Evolutionary conservation across 306 rosid genomes (phyloP), one percentile per base, ranked within the genome.

Genomic region (Biancaea sappan): DNA sequence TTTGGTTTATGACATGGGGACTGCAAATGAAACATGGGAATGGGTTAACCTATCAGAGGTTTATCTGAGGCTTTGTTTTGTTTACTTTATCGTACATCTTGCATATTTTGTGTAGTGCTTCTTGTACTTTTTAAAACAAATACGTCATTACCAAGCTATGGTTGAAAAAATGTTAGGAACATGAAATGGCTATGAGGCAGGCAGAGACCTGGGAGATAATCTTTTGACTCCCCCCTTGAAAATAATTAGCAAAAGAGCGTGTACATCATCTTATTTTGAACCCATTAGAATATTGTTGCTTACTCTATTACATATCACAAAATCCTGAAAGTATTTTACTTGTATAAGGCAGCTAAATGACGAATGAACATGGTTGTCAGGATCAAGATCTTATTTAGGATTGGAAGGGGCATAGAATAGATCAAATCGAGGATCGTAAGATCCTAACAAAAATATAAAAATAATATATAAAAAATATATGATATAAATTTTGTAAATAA

Each of bases 41-140:
- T 91, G 94, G 97, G 91, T 94, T 78, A 88, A 94, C 86, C 89
- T 94, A 56, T 85, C 91, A 48, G 98, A 94, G 97, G 98, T 94
- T 86, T 81, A 48, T 75, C 57, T 54, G 64, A 57, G 15, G 51
- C 51, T 66, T 57, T 61, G 34, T 73, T 68, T 48, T 46, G 22
- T 41, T 51, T 66, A 31, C 11, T 63, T 25, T 37, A 66, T 58
- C 32, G 51, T 54, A 25, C 47, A 61, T 50, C 63, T 68, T 16
- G 25, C 51, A 73, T 28, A 28, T 56, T 18, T n/a, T 37, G 22
- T 43, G 31, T 66, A 46, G 21, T 32, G 25, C 62, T 58, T 38
- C n/a, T n/a, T n/a, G 22, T 1, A 14, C 35, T 10, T 37, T 43
- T 6, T 41, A 4, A 31, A 63, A 37, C 50, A 31, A 64, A 14